These are phyloP conservation scores for Yarrowia sp. DNA, from an alignment of 805 yeast species.

Conservation along the genomic window DNA sequence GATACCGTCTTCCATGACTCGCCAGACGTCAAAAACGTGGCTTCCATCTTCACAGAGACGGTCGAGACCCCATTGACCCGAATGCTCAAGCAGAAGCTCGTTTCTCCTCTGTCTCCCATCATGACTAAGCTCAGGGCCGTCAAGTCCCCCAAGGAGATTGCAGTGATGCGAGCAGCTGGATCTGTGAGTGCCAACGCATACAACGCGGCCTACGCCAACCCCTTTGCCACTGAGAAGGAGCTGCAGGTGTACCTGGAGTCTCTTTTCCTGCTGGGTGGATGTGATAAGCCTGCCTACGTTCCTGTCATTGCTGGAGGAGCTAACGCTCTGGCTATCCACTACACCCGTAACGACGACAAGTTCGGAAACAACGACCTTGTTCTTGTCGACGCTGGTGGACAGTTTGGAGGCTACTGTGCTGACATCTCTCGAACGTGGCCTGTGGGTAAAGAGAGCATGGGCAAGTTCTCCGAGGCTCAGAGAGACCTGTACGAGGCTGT, in stretches of 20 bases:
- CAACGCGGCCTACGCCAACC: conserved; percentile 74
- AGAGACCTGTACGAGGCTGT: conserved; percentile 89
- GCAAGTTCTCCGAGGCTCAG: conserved; percentile 78
- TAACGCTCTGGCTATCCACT: conserved; percentile 90
- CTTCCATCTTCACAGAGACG: conserved; percentile 27
- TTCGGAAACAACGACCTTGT: conserved; percentile 81
- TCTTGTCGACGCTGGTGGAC: conserved; percentile 94
- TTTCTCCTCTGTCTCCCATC: conserved; percentile 20
- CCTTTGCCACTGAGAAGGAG: conserved; percentile 73
- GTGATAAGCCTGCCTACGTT: conserved; percentile 86
- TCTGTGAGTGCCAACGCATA: conserved; percentile 82
- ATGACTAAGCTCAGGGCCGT: conserved; percentile 56
- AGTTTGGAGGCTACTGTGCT: conserved; percentile 90
- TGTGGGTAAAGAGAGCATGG: conserved; percentile 54
- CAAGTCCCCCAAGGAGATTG: conserved; percentile 79
- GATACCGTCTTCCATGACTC: conserved; percentile 41
- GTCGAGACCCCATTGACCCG: conserved; percentile 26
- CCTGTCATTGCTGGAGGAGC: conserved; percentile 97
- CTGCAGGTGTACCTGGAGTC: conserved; percentile 82
- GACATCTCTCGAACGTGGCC: conserved; percentile 99
- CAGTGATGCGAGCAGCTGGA: conserved; percentile 82
- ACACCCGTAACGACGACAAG: conserved; percentile 88
- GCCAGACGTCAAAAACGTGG: conserved; percentile 14
- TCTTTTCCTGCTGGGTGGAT: conserved; percentile 83
- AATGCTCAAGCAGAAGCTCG: not conserved